Evolutionary conservation across 768 basidiomycete genomes (phyloP).

Genomic region (Amanita thiersii): DNA sequence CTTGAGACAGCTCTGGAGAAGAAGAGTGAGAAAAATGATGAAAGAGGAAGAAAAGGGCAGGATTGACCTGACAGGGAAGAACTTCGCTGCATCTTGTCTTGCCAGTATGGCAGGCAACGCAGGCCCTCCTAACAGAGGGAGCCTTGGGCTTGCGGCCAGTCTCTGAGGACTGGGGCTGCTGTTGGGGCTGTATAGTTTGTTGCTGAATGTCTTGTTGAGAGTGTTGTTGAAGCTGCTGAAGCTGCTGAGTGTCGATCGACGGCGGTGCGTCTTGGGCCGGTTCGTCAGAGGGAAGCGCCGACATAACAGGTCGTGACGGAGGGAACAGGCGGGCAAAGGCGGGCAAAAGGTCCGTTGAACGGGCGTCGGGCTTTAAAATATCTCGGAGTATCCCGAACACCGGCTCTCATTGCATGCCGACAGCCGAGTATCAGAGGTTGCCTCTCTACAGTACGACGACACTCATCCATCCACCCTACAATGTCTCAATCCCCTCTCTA

Average conservation of each 20-base stretch:
- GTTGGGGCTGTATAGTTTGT: constrained; percentile 17
- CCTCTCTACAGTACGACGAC: too few species aligned
- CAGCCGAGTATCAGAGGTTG: too few species aligned
- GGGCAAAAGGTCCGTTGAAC: constrained; percentile 9
- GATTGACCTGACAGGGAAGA: constrained; percentile 66
- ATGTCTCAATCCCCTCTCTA: constrained; percentile 25
- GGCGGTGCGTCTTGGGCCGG: constrained; percentile 45
- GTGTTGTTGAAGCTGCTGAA: constrained; percentile 42
- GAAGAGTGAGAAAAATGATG: constrained; percentile 6
- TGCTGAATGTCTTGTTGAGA: constrained; percentile 23
- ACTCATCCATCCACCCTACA: constrained; percentile 8
- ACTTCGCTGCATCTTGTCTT: constrained; percentile 81
- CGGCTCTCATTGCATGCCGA: background rate
- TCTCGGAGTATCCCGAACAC: constrained; percentile 7
- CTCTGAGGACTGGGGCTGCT: constrained; percentile 18
- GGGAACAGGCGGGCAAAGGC: constrained; percentile 13
- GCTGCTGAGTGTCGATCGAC: constrained; percentile 55
- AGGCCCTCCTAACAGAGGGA: constrained; percentile 74
- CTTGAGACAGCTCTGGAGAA: constrained; percentile 67
- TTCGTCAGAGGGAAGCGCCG: constrained; percentile 68
- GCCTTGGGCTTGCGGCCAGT: too few species aligned
- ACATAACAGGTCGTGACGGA: constrained; percentile 49
- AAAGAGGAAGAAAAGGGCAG: constrained; percentile 5
- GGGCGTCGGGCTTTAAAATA: constrained; percentile 15
- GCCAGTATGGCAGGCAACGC: constrained; percentile 73